Evolutionary conservation across 148 eudicot genomes (phyloP).

Genomic region (Spergularia marina): DNA sequence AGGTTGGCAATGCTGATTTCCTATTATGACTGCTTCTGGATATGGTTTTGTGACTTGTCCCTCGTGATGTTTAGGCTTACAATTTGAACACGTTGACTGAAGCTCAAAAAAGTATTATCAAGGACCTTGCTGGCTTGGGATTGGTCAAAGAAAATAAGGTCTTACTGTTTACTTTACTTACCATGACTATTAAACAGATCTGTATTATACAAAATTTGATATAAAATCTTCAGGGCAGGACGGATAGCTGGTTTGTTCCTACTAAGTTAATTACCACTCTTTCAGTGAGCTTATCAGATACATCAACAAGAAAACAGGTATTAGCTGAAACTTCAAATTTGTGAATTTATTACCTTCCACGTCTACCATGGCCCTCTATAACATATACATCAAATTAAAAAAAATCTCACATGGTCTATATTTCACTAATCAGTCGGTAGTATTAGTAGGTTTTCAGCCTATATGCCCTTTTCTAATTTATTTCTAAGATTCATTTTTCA

Average conservation of each 20-base stretch:
- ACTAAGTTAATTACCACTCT: slow-evolving; percentile 89
- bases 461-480: neutral
- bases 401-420: neutral
- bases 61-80: slow-evolving; percentile 54
- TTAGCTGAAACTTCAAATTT: slow-evolving; percentile 2
- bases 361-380: neutral
- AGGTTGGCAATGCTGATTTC: neutral
- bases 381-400: neutral
- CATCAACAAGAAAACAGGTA: slow-evolving; percentile 86
- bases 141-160: slow-evolving; percentile 94
- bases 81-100: slow-evolving; percentile 74
- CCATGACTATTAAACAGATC: neutral
- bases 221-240: slow-evolving; percentile 65
- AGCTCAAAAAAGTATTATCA: slow-evolving; percentile 55
- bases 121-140: slow-evolving; percentile 93
- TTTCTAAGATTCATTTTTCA: neutral
- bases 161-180: slow-evolving; percentile 14
- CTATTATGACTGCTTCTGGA: neutral
- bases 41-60: neutral
- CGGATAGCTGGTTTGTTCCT: slow-evolving; percentile 95
- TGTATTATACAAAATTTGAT: neutral
- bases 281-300: slow-evolving; percentile 83
- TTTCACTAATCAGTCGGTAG: neutral
- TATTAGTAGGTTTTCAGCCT: neutral
- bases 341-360: neutral